These are phyloP conservation scores for Pharus latifolius DNA, from an alignment of 176 grass and related monocot genomes.

Conservation along the genomic window DNA sequence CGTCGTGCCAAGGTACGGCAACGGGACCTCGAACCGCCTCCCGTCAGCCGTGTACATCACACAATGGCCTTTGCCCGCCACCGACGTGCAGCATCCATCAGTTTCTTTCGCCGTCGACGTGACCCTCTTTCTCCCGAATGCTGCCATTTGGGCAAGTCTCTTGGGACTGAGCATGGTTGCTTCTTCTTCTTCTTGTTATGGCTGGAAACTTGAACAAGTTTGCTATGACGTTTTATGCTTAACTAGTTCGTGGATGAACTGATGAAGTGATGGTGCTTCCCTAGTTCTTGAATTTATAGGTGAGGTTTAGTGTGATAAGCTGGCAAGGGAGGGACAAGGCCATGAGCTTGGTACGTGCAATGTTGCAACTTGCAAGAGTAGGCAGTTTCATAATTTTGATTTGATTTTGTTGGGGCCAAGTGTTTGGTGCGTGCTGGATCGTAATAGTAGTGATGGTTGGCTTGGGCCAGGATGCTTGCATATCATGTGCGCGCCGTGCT, in stretches of 20 bases:
- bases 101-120: not conserved
- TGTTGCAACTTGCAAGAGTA: not conserved
- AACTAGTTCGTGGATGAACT: no score
- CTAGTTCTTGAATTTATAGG: no score
- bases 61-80: constrained; percentile 36
- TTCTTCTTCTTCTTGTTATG: not conserved
- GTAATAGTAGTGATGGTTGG: not conserved
- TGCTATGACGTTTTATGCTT: not conserved
- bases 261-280: not conserved
- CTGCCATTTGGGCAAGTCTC: constrained; percentile 20
- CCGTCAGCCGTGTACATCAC: constrained; percentile 25
- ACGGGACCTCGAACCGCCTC: constrained; percentile 34
- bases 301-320: not conserved
- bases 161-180: constrained; percentile 32
- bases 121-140: constrained; percentile 26
- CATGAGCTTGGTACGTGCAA: constrained; percentile 7
- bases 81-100: not conserved
- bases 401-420: constrained; percentile 8
- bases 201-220: no score
- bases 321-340: constrained; percentile 14
- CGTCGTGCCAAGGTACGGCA: constrained; percentile 13
- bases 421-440: not conserved
- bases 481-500: no score
- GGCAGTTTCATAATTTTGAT: not conserved
- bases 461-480: not conserved